phyloP scores from a whole-genome alignment of 1,284 basidiomycete genomes.

The Papiliotrema terrestris region DNA sequence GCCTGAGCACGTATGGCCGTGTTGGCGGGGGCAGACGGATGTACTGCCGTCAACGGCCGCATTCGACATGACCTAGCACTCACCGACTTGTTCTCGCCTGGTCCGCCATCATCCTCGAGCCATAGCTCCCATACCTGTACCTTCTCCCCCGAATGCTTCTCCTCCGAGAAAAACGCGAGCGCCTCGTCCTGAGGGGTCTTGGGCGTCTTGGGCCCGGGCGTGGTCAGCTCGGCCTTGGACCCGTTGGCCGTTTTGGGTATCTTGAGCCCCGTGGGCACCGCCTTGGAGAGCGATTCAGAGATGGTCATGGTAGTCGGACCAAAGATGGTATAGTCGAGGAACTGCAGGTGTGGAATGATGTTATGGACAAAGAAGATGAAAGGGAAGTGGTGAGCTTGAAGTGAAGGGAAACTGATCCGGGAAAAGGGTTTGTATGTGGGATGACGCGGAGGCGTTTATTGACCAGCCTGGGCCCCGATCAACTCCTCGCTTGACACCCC shows the following conservation, averaged over 20 bases:
- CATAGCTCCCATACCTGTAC: constrained; percentile 79
- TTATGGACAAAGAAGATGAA: background rate
- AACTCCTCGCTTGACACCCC: too few relatives aligned
- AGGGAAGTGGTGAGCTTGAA: background rate
- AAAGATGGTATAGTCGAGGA: background rate
- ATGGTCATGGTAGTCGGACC: background rate
- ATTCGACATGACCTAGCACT: constrained; percentile 30
- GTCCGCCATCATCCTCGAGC: constrained; percentile 84
- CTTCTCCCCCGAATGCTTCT: constrained; percentile 54
- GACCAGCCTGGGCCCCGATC: too few relatives aligned
- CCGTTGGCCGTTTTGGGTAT: background rate
- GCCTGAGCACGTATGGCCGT: constrained; percentile 79
- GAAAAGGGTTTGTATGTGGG: background rate
- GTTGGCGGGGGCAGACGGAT: constrained; percentile 89
- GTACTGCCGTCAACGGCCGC: constrained; percentile 60
- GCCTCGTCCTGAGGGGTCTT: constrained; percentile 89
- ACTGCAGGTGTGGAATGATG: background rate
- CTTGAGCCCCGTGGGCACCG: constrained; percentile 4
- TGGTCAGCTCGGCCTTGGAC: background rate
- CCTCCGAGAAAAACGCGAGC: constrained; percentile 75
- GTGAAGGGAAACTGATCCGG: background rate
- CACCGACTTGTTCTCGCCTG: constrained; percentile 75
- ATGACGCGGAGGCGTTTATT: background rate
- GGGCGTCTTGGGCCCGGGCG: constrained; percentile 50
- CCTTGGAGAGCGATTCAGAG: background rate